These are phyloP conservation scores for Aspergillus saccharolyticus DNA, from an alignment of 495 filamentous ascomycete species.

Conservation along the genomic window DNA sequence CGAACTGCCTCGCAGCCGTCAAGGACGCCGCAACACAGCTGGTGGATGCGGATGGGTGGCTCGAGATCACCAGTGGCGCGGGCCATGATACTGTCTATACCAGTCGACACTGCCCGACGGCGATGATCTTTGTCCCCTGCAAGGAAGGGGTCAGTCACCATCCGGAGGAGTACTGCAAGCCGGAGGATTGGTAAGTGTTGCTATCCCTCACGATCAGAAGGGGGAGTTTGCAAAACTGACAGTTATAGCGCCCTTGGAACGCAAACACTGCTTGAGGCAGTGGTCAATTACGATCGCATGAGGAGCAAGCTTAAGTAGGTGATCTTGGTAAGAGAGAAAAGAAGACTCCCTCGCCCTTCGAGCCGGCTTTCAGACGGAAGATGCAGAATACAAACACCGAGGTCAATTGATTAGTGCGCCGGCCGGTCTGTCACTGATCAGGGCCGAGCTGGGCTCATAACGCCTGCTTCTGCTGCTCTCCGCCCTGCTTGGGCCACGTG, in stretches of 20 bases:
- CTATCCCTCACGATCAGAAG: too few species aligned
- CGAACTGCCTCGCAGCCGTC: conserved; percentile 57
- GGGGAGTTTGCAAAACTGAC: conserved; percentile 1
- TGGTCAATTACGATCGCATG: conserved; percentile 29
- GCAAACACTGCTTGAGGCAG: conserved; percentile 32
- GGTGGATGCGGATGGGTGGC: conserved; percentile 31
- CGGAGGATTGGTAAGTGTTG: conserved; percentile 48
- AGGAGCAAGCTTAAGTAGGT: neutral
- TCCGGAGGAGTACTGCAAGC: conserved; percentile 52
- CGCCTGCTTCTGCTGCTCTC: too few species aligned
- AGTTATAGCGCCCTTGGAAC: conserved; percentile 30
- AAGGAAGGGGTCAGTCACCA: conserved; percentile 59
- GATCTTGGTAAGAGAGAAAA: neutral
- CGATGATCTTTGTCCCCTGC: conserved; percentile 62
- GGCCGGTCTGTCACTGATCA: too few species aligned
- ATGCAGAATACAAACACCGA: too few species aligned
- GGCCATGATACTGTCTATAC: conserved; percentile 61
- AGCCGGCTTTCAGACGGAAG: too few species aligned
- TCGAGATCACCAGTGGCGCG: conserved; percentile 47
- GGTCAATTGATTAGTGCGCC: too few species aligned
- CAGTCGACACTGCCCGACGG: conserved; percentile 49
- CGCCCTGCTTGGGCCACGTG: too few species aligned
- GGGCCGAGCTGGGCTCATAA: too few species aligned
- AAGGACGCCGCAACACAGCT: conserved; percentile 48
- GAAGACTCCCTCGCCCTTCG: neutral